These are phyloP conservation scores for Aegle marmelos DNA, from an alignment of 345 rosid species.

Conservation along the genomic window DNA sequence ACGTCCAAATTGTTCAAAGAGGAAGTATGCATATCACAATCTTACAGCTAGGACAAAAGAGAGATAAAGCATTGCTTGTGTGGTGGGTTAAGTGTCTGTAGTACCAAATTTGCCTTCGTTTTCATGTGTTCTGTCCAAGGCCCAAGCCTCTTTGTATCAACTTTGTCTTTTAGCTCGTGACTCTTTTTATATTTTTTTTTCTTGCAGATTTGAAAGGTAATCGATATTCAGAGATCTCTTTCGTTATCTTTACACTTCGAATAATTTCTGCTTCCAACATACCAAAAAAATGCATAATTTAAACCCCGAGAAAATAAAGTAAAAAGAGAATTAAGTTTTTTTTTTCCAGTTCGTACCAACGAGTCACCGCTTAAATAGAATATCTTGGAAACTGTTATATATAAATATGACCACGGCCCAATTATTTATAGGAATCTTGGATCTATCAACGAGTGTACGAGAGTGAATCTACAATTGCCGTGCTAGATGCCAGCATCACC, in stretches of 20 bases:
- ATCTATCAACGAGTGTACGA: constrained; percentile 19
- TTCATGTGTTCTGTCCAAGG: not conserved
- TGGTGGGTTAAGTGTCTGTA: constrained; percentile 8
- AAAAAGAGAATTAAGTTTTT: too few species aligned
- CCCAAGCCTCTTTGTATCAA: not conserved
- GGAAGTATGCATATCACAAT: not conserved
- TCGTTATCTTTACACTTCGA: not conserved
- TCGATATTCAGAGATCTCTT: not conserved
- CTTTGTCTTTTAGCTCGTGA: not conserved
- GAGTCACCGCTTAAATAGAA: not conserved
- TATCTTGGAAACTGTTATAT: not conserved
- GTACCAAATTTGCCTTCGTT: not conserved
- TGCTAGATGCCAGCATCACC: not conserved
- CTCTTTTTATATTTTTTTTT: not conserved
- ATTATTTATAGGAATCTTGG: constrained; percentile 18
- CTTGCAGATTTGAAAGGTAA: not conserved
- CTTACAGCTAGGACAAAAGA: not conserved
- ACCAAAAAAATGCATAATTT: not conserved
- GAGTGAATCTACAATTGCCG: not conserved
- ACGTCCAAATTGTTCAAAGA: not conserved
- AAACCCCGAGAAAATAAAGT: too few species aligned
- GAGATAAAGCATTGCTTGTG: constrained; percentile 17
- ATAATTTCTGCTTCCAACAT: not conserved
- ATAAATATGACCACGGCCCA: not conserved
- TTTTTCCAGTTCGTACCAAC: not conserved